These are phyloP conservation scores for Platismatia glauca DNA, from an alignment of 495 filamentous ascomycete genomes.

Conservation along the genomic window DNA sequence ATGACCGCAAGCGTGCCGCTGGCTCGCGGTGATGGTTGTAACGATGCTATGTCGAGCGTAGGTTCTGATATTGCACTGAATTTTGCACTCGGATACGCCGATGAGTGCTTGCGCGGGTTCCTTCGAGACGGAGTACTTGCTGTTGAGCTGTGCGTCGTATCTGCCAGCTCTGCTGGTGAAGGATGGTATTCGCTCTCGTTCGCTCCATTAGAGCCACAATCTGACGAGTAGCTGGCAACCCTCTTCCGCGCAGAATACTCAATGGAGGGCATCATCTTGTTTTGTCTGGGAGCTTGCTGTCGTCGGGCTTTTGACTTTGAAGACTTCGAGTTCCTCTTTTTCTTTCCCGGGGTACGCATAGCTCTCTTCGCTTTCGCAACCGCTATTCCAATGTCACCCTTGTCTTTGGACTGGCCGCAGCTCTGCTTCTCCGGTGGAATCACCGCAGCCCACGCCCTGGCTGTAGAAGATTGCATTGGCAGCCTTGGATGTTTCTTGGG, in stretches of 20 bases:
- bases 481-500: too few relatives aligned
- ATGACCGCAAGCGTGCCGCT: background rate
- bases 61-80: background rate
- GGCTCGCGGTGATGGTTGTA: background rate
- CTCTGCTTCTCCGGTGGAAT: background rate
- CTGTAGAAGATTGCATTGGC: too few relatives aligned
- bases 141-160: background rate
- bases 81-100: background rate
- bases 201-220: background rate
- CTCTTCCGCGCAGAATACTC: background rate
- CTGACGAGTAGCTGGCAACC: background rate
- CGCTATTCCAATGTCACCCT: background rate
- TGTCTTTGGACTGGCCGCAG: background rate
- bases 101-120: background rate
- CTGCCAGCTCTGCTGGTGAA: background rate
- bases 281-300: background rate
- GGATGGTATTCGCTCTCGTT: background rate
- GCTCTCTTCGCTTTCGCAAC: background rate
- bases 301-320: background rate
- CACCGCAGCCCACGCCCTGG: background rate
- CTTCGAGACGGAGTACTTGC: background rate
- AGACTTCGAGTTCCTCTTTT: background rate
- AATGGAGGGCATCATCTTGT: background rate
- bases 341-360: background rate
- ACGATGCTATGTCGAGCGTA: background rate